phyloP scores from a whole-genome alignment of 1,139 yeast species.

The Kazachstania sp. region DNA sequence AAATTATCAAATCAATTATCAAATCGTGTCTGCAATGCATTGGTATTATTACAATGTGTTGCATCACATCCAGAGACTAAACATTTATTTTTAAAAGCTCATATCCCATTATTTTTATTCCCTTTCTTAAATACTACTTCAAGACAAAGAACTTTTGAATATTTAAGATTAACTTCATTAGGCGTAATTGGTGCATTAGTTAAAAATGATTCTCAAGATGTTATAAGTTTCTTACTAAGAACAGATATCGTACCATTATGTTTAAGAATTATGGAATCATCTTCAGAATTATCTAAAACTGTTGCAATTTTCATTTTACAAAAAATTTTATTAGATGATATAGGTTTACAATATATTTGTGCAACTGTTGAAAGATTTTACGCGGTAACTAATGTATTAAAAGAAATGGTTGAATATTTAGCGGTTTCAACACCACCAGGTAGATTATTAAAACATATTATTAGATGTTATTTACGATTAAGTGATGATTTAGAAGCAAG shows the following conservation, averaged over 20 bases:
- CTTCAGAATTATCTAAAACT: slow-evolving; percentile 87
- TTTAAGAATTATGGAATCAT: slow-evolving; percentile 88
- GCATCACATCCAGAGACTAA: slow-evolving; percentile 93
- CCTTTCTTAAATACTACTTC: slow-evolving; percentile 91
- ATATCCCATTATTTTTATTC: slow-evolving; percentile 82
- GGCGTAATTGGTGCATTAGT: slow-evolving; percentile 97
- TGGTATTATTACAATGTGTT: slow-evolving; percentile 90
- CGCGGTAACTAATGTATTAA: slow-evolving; percentile 83
- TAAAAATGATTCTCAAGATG: slow-evolving; percentile 92
- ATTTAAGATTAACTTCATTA: slow-evolving; percentile 79
- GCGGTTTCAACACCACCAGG: slow-evolving; percentile 54
- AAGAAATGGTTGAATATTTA: slow-evolving; percentile 83
- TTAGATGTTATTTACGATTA: slow-evolving; percentile 82
- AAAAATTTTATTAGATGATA: slow-evolving; percentile 83
- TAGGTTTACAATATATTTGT: slow-evolving; percentile 85
- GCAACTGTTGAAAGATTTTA: slow-evolving; percentile 92
- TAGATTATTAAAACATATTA: slow-evolving; percentile 83
- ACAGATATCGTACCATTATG: slow-evolving; percentile 95
- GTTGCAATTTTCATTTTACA: slow-evolving; percentile 94
- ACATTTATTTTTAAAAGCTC: slow-evolving; percentile 75
- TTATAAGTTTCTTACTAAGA: slow-evolving; percentile 77
- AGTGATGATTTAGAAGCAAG: slow-evolving; percentile 89
- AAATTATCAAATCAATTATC: slow-evolving; percentile 78
- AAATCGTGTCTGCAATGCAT: slow-evolving; percentile 90
- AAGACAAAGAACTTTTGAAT: slow-evolving; percentile 87